phyloP scores from a whole-genome alignment of 23 red algal genomes.

The Chondrus crispus region DNA sequence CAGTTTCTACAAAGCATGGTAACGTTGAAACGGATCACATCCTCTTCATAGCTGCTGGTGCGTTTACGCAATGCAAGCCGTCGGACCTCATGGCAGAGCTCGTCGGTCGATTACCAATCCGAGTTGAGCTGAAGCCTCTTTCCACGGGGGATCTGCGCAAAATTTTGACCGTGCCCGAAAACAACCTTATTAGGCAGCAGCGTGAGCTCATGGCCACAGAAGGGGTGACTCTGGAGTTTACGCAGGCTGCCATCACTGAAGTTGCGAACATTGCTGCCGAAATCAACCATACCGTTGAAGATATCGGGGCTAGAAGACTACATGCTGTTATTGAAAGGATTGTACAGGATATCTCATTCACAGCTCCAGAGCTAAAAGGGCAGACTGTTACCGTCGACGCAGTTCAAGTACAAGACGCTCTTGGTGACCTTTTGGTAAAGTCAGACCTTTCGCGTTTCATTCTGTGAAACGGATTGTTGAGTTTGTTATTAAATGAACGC shows the following conservation, averaged over 20 bases:
- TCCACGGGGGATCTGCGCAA: constrained; percentile 71
- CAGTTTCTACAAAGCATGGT: constrained; percentile 83
- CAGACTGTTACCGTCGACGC: constrained; percentile 73
- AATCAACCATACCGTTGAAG: constrained; percentile 79
- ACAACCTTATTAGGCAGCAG: constrained; percentile 80
- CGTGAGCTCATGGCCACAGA: constrained; percentile 81
- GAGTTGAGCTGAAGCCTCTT: constrained; percentile 74
- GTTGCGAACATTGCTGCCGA: constrained; percentile 84
- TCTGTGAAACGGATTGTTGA: constrained; percentile 22
- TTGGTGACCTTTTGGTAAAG: constrained; percentile 83
- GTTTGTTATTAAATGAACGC: too few relatives aligned
- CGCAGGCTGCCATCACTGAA: constrained; percentile 67
- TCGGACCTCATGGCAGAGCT: constrained; percentile 93
- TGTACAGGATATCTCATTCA: constrained; percentile 79
- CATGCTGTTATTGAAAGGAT: constrained; percentile 89
- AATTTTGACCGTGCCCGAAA: constrained; percentile 86
- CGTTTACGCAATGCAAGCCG: constrained; percentile 82
- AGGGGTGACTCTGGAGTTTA: constrained; percentile 75
- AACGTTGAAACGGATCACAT: constrained; percentile 93
- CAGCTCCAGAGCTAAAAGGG: constrained; percentile 75
- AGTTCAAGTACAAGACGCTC: constrained; percentile 63
- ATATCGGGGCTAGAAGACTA: constrained; percentile 88
- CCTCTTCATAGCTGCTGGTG: constrained; percentile 86
- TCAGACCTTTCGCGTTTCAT: constrained; percentile 78
- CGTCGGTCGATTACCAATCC: constrained; percentile 90